These are phyloP conservation scores for Penicillium rolfsii DNA, from an alignment of 2,329 filamentous ascomycete species.

Conservation along the genomic window DNA sequence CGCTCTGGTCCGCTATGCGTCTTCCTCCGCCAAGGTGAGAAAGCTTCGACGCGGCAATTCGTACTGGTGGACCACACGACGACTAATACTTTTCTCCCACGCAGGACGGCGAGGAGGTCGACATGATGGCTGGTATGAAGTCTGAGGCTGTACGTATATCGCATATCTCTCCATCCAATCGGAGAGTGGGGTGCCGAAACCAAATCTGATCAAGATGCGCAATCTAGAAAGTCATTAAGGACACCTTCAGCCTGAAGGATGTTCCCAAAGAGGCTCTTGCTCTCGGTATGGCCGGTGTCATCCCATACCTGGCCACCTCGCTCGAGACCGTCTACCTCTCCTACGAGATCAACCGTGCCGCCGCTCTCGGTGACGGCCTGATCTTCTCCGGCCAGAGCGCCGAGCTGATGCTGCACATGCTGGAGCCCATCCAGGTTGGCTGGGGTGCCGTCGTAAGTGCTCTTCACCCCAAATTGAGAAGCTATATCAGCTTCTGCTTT, in stretches of 20 bases:
- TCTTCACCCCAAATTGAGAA: neutral
- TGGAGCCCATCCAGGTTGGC: slow-evolving; percentile 87
- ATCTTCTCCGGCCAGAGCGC: slow-evolving; percentile 73
- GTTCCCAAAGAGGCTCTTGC: slow-evolving; percentile 70
- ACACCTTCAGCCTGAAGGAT: slow-evolving; percentile 66
- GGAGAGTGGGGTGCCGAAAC: neutral
- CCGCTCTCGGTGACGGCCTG: slow-evolving; percentile 62
- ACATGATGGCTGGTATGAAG: slow-evolving; percentile 58
- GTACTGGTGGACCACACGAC: slow-evolving; percentile 45
- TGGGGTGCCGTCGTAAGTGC: slow-evolving; percentile 78
- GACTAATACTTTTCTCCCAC: slow-evolving; percentile 53
- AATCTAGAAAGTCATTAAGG: slow-evolving; percentile 64
- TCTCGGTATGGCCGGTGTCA: slow-evolving; percentile 74
- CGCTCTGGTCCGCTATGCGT: slow-evolving; percentile 54
- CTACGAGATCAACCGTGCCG: slow-evolving; percentile 76
- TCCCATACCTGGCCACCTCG: slow-evolving; percentile 86
- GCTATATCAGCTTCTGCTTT: neutral
- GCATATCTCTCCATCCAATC: neutral
- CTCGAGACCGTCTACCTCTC: slow-evolving; percentile 79
- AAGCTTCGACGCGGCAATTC: neutral
- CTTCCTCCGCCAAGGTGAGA: slow-evolving; percentile 54
- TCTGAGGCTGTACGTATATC: slow-evolving; percentile 60
- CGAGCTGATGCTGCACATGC: slow-evolving; percentile 68
- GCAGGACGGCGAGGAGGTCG: slow-evolving; percentile 37
- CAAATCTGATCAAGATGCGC: slow-evolving; percentile 5